A percentile compares a stretch with the other conserved stretches of the same genome.
phyloP scores from a whole-genome alignment of 192 early-diverging fungal species.

The Coemansia sp. region DNA sequence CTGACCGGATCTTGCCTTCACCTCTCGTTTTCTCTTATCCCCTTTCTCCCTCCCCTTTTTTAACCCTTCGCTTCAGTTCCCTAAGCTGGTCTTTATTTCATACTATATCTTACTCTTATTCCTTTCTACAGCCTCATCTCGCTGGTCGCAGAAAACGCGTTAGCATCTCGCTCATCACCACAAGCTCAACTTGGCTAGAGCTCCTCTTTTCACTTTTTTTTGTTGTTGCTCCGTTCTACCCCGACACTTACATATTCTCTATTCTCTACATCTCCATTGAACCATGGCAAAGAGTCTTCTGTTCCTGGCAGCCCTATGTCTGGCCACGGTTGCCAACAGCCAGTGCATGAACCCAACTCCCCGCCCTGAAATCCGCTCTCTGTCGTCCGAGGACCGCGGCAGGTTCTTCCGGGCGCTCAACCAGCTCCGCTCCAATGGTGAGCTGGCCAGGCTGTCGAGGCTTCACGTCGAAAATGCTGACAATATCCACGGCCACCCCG shows the following conservation, averaged over 20 bases:
- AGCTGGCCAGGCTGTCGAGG: constrained; percentile 50
- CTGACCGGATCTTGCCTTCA: not conserved
- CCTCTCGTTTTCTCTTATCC: constrained; percentile 8
- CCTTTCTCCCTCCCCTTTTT: constrained; percentile 7
- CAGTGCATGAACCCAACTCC: constrained; percentile 41
- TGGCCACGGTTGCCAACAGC: constrained; percentile 26
- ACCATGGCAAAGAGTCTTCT: constrained; percentile 37
- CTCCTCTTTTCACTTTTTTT: not conserved
- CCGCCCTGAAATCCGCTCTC: constrained; percentile 55
- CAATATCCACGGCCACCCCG: constrained; percentile 49
- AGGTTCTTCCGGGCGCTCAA: constrained; percentile 46
- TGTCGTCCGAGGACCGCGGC: constrained; percentile 50
- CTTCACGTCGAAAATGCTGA: constrained; percentile 54
- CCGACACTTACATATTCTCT: constrained; percentile 1
- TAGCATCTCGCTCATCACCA: constrained; percentile 13
- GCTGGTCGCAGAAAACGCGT: constrained; percentile 37
- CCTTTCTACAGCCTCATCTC: constrained; percentile 17
- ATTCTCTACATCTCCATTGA: constrained; percentile 8
- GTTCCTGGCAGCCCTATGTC: constrained; percentile 26
- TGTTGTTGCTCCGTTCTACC: not conserved
- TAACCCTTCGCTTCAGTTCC: constrained; percentile 10
- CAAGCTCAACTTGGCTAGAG: constrained; percentile 1
- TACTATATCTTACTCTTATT: not conserved
- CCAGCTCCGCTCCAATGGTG: constrained; percentile 42
- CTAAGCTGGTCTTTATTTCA: constrained; percentile 36